These are phyloP conservation scores for Penicillium sp. DNA, from an alignment of 2,329 filamentous ascomycete species.

Conservation along the genomic window DNA sequence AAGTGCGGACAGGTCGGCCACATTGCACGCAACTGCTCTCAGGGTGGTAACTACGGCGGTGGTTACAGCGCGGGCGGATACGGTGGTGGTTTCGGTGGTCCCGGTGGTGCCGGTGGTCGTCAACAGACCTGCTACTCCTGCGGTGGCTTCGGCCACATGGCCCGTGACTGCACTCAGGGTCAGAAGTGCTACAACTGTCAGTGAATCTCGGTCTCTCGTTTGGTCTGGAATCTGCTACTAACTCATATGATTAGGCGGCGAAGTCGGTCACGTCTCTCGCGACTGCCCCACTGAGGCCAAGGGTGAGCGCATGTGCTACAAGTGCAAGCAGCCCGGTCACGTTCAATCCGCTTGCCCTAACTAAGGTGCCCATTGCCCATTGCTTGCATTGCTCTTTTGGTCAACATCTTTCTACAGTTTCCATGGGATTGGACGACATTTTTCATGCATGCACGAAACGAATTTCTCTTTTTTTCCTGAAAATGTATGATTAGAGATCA, in stretches of 20 bases:
- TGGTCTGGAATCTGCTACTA: slow-evolving; percentile 1
- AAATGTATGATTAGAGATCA: slow-evolving; percentile 16
- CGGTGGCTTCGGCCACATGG: slow-evolving; percentile 95
- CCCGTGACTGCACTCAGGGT: slow-evolving; percentile 95
- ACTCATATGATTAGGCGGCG: slow-evolving; percentile 54
- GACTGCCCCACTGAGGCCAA: slow-evolving; percentile 93
- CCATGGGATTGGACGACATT: slow-evolving; percentile 9
- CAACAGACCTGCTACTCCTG: slow-evolving; percentile 97
- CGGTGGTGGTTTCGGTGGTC: slow-evolving; percentile 51
- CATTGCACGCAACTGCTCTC: slow-evolving; percentile 71
- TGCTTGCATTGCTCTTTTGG: slow-evolving; percentile 26
- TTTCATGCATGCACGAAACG: slow-evolving; percentile 16
- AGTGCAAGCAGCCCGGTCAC: slow-evolving; percentile 83
- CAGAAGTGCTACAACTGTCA: slow-evolving; percentile 99
- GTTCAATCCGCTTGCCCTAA: slow-evolving; percentile 93
- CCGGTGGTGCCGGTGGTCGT: slow-evolving; percentile 52
- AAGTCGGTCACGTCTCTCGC: slow-evolving; percentile 90
- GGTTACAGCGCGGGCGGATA: slow-evolving; percentile 45
- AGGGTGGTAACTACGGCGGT: slow-evolving; percentile 51
- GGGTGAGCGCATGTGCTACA: slow-evolving; percentile 97
- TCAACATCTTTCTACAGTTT: slow-evolving; percentile 19
- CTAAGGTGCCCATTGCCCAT: slow-evolving; percentile 45
- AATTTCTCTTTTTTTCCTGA: slow-evolving; percentile 14
- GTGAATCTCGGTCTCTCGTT: slow-evolving; percentile 24
- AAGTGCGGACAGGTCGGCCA: slow-evolving; percentile 97